phyloP scores from a whole-genome alignment of 192 early-diverging fungal genomes.

The Coemansia javaensis region DNA sequence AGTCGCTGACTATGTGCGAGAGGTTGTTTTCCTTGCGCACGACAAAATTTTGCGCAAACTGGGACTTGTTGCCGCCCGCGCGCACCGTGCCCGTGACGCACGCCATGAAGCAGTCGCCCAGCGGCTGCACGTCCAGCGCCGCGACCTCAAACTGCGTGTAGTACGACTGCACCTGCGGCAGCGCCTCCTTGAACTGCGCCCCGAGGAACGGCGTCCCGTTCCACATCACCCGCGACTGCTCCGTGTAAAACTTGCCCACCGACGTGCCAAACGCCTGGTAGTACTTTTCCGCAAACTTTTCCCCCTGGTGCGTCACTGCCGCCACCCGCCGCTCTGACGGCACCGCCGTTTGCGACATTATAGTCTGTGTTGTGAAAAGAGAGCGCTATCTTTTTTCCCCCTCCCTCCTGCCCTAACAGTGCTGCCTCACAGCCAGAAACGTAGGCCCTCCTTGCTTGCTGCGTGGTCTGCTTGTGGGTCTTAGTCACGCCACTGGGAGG shows the following conservation, averaged over 20 bases:
- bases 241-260: slow-evolving; percentile 28
- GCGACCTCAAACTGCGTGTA: slow-evolving; percentile 12
- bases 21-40: slow-evolving; percentile 8
- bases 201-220: slow-evolving; percentile 25
- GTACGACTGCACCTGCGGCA: slow-evolving; percentile 14
- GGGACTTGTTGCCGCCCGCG: slow-evolving; percentile 5
- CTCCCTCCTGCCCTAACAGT: too few species aligned
- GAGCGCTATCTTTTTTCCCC: too few species aligned
- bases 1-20: slow-evolving; percentile 33
- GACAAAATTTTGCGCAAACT: slow-evolving; percentile 37
- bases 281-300: slow-evolving; percentile 35
- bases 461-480: too few species aligned
- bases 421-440: too few species aligned
- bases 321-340: slow-evolving; percentile 2
- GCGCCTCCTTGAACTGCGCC: slow-evolving; percentile 14
- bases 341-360: background rate
- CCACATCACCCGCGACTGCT: slow-evolving; percentile 27
- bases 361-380: too few species aligned
- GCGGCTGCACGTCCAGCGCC: slow-evolving; percentile 16
- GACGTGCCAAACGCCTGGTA: slow-evolving; percentile 9
- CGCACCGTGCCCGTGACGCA: slow-evolving; percentile 14
- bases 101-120: slow-evolving; percentile 8
- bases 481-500: too few species aligned
- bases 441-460: too few species aligned
- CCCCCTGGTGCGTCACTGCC: slow-evolving; percentile 2